Evolutionary conservation across 805 yeast genomes (phyloP), one percentile per base, ranked within the genome.

Genomic region (Metschnikowia colocasiae): DNA sequence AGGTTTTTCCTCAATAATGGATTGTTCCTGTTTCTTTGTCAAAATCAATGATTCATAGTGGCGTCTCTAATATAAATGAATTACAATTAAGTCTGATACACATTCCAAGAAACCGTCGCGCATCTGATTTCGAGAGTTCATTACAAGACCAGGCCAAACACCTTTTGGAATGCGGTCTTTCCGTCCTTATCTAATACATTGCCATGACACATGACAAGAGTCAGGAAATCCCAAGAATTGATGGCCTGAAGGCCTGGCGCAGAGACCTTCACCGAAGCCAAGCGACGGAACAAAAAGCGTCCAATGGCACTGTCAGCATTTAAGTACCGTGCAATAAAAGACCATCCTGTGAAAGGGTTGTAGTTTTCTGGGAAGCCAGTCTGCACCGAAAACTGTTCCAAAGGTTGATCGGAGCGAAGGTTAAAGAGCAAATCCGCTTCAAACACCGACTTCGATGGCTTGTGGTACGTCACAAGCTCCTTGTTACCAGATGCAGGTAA

Each of bases 401-500:
- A 55, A 4, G 57, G 52, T 23, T 46, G 55, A 29, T 69, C 68
- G 10, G 81, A 82, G 3, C 56, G 54, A 52, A 82, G 66, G 59
- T 82, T 81, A 65, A 83, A 78, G 29, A 83, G 56, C 48, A 83
- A 59, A 60, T 84, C 89, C 12, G 83, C 89, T 54, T 75, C 80
- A 50, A 78, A 68, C 16, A 83, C 56, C 0, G 79, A 69, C 59
- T 75, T 75, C 30, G 80, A 65, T 12, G 61, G 59, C 37, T 66
- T 68, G 57, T 80, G 80, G 58, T 60, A 78, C 53, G 78, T 56
- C 2, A 80, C 75, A 44, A 84, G 62, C 60, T 84, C 90, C 58
- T 76, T 72, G 61, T 83, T 84, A n/a, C 55, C 61, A 56, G 80
- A 85, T 4, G 65, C 60, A 10, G 85, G 85, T 45, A 83, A 59